Conservation (phyloP, 805 yeast genomes). For the Metschnikowia amazonensis region DNA sequence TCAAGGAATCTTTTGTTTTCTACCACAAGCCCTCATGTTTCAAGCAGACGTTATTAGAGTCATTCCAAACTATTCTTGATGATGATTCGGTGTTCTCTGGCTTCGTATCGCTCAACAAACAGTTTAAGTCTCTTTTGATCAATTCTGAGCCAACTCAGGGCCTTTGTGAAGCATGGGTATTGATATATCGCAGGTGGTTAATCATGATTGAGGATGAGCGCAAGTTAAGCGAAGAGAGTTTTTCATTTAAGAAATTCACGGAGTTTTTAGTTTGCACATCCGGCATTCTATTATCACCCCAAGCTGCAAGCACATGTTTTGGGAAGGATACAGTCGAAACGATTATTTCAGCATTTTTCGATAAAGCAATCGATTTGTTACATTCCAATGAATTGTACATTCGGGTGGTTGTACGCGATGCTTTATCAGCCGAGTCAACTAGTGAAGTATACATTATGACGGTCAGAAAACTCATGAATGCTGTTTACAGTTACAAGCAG, state of each 20-base stretch:
- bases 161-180: slow-evolving; percentile 36
- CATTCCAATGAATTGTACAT: slow-evolving; percentile 49
- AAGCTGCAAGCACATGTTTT: slow-evolving; percentile 22
- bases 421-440: slow-evolving; percentile 62
- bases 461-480: slow-evolving; percentile 40
- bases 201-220: slow-evolving; percentile 24
- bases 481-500: slow-evolving; percentile 33
- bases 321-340: slow-evolving; percentile 28
- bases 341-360: slow-evolving; percentile 42
- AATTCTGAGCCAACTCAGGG: slow-evolving; percentile 37
- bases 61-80: slow-evolving; percentile 27
- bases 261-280: slow-evolving; percentile 71
- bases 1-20: slow-evolving; percentile 16
- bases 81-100: slow-evolving; percentile 64
- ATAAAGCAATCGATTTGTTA: slow-evolving; percentile 47
- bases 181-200: slow-evolving; percentile 52
- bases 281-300: slow-evolving; percentile 51
- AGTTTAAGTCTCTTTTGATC: slow-evolving; percentile 41
- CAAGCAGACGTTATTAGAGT: slow-evolving; percentile 23
- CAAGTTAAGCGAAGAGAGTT: slow-evolving; percentile 35
- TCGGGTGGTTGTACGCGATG: slow-evolving; percentile 70
- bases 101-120: slow-evolving; percentile 68
- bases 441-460: slow-evolving; percentile 51
- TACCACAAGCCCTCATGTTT: slow-evolving; percentile 9
- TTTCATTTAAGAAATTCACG: slow-evolving; percentile 60